These are phyloP conservation scores for Alternaria alternata DNA, from an alignment of 2,329 filamentous ascomycete genomes.

Conservation along the genomic window DNA sequence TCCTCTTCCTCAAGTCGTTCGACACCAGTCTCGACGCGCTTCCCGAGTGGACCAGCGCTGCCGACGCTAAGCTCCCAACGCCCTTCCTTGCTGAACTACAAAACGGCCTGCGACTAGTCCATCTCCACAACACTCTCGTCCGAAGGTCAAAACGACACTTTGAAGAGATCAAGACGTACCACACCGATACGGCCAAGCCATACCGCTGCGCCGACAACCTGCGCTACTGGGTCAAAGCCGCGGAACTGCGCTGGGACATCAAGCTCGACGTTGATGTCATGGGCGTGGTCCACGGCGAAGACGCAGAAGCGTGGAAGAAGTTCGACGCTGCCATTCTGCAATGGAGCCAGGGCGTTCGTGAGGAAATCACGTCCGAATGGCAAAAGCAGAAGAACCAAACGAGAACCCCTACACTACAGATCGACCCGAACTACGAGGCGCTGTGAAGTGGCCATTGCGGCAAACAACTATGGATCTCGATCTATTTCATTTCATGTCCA, in stretches of 20 bases:
- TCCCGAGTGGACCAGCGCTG: constrained; percentile 70
- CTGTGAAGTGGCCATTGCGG: constrained; percentile 24
- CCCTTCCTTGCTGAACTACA: constrained; percentile 77
- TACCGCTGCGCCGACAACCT: constrained; percentile 95
- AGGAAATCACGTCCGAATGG: constrained; percentile 82
- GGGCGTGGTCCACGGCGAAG: constrained; percentile 80
- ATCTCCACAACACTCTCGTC: constrained; percentile 89
- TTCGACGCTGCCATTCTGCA: constrained; percentile 84
- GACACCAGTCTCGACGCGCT: constrained; percentile 66
- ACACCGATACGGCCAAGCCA: constrained; percentile 92
- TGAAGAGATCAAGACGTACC: constrained; percentile 85
- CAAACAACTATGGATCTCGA: constrained; percentile 12
- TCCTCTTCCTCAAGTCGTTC: constrained; percentile 82
- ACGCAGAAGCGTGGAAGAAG: constrained; percentile 74
- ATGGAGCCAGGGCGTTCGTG: constrained; percentile 84
- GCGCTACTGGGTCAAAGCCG: constrained; percentile 94
- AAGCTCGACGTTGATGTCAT: constrained; percentile 84
- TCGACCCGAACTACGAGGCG: constrained; percentile 47
- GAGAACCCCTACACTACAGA: constrained; percentile 50
- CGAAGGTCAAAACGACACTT: constrained; percentile 86
- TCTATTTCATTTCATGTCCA: constrained; percentile 38
- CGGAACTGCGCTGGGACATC: constrained; percentile 91
- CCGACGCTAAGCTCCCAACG: constrained; percentile 68
- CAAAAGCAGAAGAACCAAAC: constrained; percentile 52
- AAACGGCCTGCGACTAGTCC: constrained; percentile 81